phyloP scores from a whole-genome alignment of 441 rosid species.

The Eruca vesicaria region DNA sequence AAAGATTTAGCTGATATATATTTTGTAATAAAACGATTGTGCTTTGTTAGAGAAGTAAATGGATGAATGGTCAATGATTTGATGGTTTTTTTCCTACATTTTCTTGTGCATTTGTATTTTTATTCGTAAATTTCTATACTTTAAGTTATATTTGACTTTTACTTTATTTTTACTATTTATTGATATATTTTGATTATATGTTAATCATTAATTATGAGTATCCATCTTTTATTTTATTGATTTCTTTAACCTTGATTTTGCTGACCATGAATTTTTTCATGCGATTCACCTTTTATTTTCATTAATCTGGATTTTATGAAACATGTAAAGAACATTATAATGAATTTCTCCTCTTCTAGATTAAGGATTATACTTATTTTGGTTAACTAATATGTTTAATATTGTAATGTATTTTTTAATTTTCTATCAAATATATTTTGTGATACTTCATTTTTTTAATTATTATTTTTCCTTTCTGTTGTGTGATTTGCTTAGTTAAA shows the following conservation, averaged over 20 bases:
- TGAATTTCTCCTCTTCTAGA: neutral
- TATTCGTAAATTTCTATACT: neutral
- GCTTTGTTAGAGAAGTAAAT: too few relatives aligned
- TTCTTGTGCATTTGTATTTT: neutral
- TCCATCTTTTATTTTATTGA: neutral
- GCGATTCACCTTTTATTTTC: neutral
- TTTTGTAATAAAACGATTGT: too few relatives aligned
- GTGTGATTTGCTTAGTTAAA: too few relatives aligned
- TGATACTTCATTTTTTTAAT: too few relatives aligned
- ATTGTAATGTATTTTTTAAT: too few relatives aligned
- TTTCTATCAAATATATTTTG: too few relatives aligned
- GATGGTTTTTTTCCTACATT: neutral
- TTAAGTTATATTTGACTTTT: neutral
- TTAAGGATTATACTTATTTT: neutral
- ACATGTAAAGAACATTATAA: neutral
- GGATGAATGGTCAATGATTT: too few relatives aligned
- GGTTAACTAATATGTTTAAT: too few relatives aligned
- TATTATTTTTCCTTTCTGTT: too few relatives aligned
- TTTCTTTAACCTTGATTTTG: neutral
- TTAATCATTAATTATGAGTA: neutral
- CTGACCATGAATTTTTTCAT: neutral
- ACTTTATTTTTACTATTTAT: neutral
- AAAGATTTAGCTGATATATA: too few relatives aligned
- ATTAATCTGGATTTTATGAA: neutral
- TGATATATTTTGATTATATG: neutral